Base-by-base conservation (phyloP, 768 basidiomycete species). In the Podaxis sp. region DNA sequence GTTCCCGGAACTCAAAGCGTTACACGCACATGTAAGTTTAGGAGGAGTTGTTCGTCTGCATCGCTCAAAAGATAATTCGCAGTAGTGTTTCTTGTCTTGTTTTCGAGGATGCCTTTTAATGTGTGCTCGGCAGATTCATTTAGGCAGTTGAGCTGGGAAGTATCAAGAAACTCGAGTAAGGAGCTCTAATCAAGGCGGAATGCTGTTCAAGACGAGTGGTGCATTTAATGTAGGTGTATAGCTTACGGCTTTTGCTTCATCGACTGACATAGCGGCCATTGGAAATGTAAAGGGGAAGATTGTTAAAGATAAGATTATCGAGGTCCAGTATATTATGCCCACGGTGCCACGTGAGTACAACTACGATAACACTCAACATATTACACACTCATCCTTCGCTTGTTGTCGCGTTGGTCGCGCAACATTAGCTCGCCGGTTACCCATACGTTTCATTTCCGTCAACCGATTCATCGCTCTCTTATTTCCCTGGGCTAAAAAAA, bases 381-480 rank as follows among this genome's bases (percentile, higher is more conserved):
- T 88, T 60, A 94, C 85, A 80, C 96, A 96, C 71, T 99, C 96
- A 63, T 95, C 92, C 76, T 91, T 89, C 12, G 96, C 95, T 71
- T 99, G 87, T 71, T 96, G 90, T 62, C 96, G 84, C 19, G 96
- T 98, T 39, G 96, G 95, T 65, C 96, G 86, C 17, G 87, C 87
- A 56, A 88, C 83, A 66, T 90, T 88, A 52, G 82, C 81, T 66
- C 90, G 84, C 74, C 90, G 93, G 73, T 87, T 87, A 11, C 93
- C 92, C 78, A 87, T 84, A 36, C 93, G 88, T 74, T 97, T 97
- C 83, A 99, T 89, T 75, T 99, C 96, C 28, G 96, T 96, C 71
- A 99, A 76, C 36, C 96, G 86, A 66, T 86, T 91, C 95, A 97
- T 99, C 4, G 96, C 96, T 40, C 96, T 88, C 75, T 95, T 96